A percentile compares a stretch with the other conserved stretches of the same genome.
Conservation (phyloP, 2,329 filamentous ascomycete species). For the Clonostachys sp. region DNA sequence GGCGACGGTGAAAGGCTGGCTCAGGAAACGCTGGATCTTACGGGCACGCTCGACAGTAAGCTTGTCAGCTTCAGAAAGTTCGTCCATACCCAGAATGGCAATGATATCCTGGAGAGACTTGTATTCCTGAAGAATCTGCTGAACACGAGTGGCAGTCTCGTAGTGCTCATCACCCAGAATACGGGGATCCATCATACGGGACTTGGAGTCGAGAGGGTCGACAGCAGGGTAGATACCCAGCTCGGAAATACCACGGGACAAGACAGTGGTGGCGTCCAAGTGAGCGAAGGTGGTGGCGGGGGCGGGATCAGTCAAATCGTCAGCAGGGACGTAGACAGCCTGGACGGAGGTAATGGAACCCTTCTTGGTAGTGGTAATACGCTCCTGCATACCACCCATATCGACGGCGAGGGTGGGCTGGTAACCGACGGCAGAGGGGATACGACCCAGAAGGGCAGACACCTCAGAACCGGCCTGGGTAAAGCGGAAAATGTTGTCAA, state of each 20-base stretch:
- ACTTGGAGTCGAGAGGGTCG: constrained; percentile 99
- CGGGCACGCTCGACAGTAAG: constrained; percentile 99
- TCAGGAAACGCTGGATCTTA: constrained; percentile 99
- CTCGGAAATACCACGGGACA: constrained; percentile 99
- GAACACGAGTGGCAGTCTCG: constrained; percentile 86
- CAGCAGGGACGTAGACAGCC: constrained; percentile 99
- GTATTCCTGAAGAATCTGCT: constrained; percentile 99
- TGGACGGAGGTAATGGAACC: constrained; percentile 99
- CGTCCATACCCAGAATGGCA: constrained; percentile 99
- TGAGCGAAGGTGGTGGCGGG: constrained; percentile 99
- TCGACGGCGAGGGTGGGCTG: constrained; percentile 97
- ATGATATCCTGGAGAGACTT: constrained; percentile 99
- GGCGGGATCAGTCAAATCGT: constrained; percentile 99
- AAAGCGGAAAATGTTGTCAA: constrained; percentile 99
- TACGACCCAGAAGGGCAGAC: constrained; percentile 98
- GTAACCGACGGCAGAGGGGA: constrained; percentile 99
- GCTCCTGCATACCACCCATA: constrained; percentile 99
- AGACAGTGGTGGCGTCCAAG: constrained; percentile 99
- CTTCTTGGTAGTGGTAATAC: constrained; percentile 99
- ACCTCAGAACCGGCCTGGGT: constrained; percentile 99
- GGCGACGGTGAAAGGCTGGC: constrained; percentile 92
- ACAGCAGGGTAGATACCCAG: constrained; percentile 99
- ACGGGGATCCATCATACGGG: constrained; percentile 98
- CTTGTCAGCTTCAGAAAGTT: constrained; percentile 98
- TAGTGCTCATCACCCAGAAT: constrained; percentile 98